A percentile compares a stretch with the other conserved stretches of the same genome.
These are phyloP conservation scores for Brachypodium distachyon DNA, from an alignment of 202 grass and related monocot genomes.

Conservation along the genomic window DNA sequence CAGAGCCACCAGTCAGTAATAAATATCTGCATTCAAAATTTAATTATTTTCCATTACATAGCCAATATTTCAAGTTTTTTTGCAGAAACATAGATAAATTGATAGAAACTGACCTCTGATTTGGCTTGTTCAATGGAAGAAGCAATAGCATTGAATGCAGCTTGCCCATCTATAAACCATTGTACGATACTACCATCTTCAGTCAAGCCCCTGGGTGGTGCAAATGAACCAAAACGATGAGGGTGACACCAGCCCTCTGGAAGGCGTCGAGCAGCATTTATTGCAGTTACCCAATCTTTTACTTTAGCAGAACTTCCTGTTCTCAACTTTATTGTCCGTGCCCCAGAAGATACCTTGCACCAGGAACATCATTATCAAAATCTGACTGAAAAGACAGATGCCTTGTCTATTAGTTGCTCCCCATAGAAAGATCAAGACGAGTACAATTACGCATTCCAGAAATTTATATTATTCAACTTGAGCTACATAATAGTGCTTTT, in stretches of 20 bases:
- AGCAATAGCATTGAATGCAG: constrained; percentile 83
- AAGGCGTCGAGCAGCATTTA: constrained; percentile 81
- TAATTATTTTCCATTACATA: too few species aligned
- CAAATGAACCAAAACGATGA: constrained; percentile 94
- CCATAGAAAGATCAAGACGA: too few species aligned
- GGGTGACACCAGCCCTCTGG: constrained; percentile 91
- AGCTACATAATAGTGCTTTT: too few species aligned
- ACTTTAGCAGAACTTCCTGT: constrained; percentile 68
- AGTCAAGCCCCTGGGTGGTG: constrained; percentile 73
- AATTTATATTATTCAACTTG: too few species aligned
- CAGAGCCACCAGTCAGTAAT: constrained; percentile 97
- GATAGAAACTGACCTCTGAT: constrained; percentile 65
- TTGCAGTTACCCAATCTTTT: constrained; percentile 87
- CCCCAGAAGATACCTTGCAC: constrained; percentile 79
- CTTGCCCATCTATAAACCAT: constrained; percentile 92
- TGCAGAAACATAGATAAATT: too few species aligned
- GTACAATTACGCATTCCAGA: too few species aligned
- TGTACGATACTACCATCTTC: constrained; percentile 74
- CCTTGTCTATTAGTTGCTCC: too few species aligned
- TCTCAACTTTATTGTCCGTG: constrained; percentile 61
- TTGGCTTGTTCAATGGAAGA: constrained; percentile 89
- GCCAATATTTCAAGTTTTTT: too few species aligned
- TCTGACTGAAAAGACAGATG: not conserved
- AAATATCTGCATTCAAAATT: constrained; percentile 74
- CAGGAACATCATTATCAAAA: constrained; percentile 28